These are phyloP conservation scores for Lactarius deliciosus DNA, from an alignment of 768 basidiomycete genomes.

Conservation along the genomic window DNA sequence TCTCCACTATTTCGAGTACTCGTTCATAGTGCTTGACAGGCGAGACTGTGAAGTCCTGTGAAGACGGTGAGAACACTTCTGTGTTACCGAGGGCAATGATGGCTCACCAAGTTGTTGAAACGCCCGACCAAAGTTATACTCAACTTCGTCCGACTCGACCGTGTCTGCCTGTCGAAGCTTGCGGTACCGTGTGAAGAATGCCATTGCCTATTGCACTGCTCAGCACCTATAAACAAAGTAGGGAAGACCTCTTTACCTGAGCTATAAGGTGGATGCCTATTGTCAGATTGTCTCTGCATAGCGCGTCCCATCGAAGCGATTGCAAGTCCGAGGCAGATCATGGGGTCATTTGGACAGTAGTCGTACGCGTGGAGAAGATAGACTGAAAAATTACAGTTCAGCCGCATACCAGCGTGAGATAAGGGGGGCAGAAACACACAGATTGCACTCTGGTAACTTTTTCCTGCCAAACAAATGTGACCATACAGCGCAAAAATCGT, in stretches of 20 bases:
- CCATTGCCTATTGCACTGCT: constrained; percentile 58
- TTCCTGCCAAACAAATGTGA: constrained; percentile 77
- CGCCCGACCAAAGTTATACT: constrained; percentile 88
- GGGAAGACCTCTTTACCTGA: constrained; percentile 45
- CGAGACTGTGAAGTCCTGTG: constrained; percentile 76
- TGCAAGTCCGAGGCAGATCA: constrained; percentile 80
- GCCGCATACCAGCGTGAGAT: neutral
- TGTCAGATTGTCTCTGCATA: constrained; percentile 93
- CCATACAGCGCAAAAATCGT: constrained; percentile 74
- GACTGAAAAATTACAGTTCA: constrained; percentile 47
- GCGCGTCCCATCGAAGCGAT: constrained; percentile 87
- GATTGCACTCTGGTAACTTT: constrained; percentile 87
- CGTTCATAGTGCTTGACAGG: constrained; percentile 82
- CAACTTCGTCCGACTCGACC: constrained; percentile 66
- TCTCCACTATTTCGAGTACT: constrained; percentile 64
- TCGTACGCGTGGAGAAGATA: constrained; percentile 90
- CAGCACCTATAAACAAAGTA: neutral
- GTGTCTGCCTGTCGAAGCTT: constrained; percentile 49
- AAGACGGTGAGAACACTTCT: constrained; percentile 5
- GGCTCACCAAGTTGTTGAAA: constrained; percentile 88
- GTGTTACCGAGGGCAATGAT: neutral
- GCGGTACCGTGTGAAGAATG: constrained; percentile 82
- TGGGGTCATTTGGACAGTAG: constrained; percentile 76
- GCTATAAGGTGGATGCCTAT: constrained; percentile 87
- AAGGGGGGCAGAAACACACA: constrained; percentile 53